These are phyloP conservation scores for Tolypocladium sp. DNA, from an alignment of 2,329 filamentous ascomycete species.

Conservation along the genomic window DNA sequence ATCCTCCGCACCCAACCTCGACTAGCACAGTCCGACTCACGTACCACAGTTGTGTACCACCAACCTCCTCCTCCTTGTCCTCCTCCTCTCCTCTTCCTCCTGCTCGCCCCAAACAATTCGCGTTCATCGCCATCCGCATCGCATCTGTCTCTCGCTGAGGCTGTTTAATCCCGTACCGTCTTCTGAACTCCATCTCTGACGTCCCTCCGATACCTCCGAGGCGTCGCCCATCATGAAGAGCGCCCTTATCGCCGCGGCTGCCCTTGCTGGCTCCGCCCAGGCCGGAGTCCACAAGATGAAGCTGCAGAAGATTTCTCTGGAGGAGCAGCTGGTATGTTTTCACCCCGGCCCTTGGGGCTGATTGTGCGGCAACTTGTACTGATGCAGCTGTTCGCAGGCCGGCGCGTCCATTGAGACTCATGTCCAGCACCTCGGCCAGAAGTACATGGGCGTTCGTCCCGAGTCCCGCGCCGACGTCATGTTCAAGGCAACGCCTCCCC, in stretches of 20 bases:
- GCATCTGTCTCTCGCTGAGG: not conserved
- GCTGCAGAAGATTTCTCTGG: conserved; percentile 90
- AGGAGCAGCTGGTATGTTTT: conserved; percentile 76
- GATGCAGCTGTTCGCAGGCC: conserved; percentile 40
- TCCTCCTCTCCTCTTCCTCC: not conserved
- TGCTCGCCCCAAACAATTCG: not conserved
- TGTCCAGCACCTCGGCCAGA: conserved; percentile 77
- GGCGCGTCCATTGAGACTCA: conserved; percentile 73
- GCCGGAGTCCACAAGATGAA: conserved; percentile 93
- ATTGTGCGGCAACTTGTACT: conserved; percentile 1
- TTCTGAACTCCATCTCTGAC: not conserved
- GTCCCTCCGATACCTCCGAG: conserved; percentile 4
- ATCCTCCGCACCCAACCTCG: not conserved
- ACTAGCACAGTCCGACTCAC: not conserved
- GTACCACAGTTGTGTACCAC: not conserved
- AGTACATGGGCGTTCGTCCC: conserved; percentile 80
- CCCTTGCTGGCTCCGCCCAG: conserved; percentile 73
- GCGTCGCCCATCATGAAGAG: conserved; percentile 66
- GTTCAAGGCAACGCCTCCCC: conserved; percentile 66
- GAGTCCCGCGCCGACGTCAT: conserved; percentile 63
- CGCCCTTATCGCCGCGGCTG: conserved; percentile 66
- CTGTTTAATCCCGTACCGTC: not conserved
- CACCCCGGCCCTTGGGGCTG: conserved; percentile 6
- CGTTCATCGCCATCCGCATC: not conserved
- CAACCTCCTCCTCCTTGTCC: not conserved